Conservation (phyloP, 352 stramenopile genomes). For the Globisporangium nodosum region DNA sequence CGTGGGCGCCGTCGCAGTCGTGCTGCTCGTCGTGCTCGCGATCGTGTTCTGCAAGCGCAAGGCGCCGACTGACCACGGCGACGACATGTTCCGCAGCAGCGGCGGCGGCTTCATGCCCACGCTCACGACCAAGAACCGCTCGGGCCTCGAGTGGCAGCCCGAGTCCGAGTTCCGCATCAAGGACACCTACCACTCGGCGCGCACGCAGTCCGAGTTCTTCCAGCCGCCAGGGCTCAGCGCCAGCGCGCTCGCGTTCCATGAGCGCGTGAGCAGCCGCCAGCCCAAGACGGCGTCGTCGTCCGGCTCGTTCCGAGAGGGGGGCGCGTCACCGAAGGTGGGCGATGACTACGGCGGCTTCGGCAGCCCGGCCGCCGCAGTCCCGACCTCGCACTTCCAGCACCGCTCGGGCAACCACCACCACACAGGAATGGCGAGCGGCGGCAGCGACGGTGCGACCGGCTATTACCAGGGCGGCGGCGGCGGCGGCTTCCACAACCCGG, state of each 20-base stretch:
- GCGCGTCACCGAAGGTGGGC: slow-evolving; percentile 12
- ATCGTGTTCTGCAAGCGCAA: slow-evolving; percentile 62
- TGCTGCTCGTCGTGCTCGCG: slow-evolving; percentile 41
- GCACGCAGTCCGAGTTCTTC: slow-evolving; percentile 25
- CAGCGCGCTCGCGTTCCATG: slow-evolving; percentile 60
- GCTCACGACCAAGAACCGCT: slow-evolving; percentile 45
- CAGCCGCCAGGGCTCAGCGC: slow-evolving; percentile 50
- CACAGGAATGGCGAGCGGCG: neutral
- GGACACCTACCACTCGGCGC: slow-evolving; percentile 33
- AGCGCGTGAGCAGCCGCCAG: slow-evolving; percentile 41
- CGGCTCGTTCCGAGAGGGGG: slow-evolving; percentile 23
- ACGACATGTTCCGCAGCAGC: slow-evolving; percentile 59
- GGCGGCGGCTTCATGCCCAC: slow-evolving; percentile 34
- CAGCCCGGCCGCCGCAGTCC: neutral
- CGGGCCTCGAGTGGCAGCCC: slow-evolving; percentile 62
- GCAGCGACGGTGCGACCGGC: neutral
- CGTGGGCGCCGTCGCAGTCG: slow-evolving; percentile 29
- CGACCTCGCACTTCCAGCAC: slow-evolving; percentile 3
- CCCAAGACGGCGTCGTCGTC: slow-evolving; percentile 60
- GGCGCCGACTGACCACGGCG: slow-evolving; percentile 16
- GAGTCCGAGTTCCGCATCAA: slow-evolving; percentile 43
- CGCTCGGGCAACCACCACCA: neutral
- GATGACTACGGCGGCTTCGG: slow-evolving; percentile 19
- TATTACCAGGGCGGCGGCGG: slow-evolving; percentile 29
- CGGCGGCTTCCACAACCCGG: slow-evolving; percentile 21